Evolutionary conservation across 2,329 filamentous ascomycete species (phyloP).

Genomic region (Trichoderma koningiopsis): DNA sequence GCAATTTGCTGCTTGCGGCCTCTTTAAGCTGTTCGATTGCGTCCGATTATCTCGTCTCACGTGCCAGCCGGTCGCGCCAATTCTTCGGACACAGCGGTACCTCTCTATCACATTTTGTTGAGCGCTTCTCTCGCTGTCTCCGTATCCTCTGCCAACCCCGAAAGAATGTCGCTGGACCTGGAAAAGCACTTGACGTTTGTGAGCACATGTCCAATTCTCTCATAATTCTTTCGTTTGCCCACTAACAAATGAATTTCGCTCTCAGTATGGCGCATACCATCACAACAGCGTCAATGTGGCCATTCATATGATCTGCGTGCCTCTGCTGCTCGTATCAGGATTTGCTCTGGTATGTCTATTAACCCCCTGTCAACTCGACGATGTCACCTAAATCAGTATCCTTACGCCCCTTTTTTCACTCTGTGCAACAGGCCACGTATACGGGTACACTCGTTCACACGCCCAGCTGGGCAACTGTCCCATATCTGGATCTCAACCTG

Average conservation of each 20-base stretch:
- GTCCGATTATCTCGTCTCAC: constrained; percentile 13
- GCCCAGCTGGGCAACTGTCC: constrained; percentile 67
- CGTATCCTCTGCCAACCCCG: constrained; percentile 17
- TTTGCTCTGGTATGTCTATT: constrained; percentile 66
- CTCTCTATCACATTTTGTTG: constrained; percentile 8
- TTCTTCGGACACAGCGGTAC: constrained; percentile 13
- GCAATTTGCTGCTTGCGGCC: not conserved
- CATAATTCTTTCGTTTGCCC: not conserved
- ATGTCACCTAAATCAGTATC: not conserved
- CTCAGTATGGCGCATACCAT: constrained; percentile 82
- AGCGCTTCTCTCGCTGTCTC: not conserved
- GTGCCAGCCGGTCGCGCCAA: constrained; percentile 23
- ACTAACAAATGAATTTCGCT: constrained; percentile 20
- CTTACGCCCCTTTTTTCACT: constrained; percentile 20
- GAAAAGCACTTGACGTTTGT: constrained; percentile 84
- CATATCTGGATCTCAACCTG: constrained; percentile 67
- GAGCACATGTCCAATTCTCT: constrained; percentile 41
- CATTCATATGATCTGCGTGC: constrained; percentile 81
- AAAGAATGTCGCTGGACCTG: constrained; percentile 68
- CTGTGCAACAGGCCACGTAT: constrained; percentile 56
- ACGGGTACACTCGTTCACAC: constrained; percentile 64
- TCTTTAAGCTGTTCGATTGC: not conserved
- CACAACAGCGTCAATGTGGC: constrained; percentile 74
- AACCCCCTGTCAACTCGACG: not conserved
- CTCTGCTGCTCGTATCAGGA: constrained; percentile 69